Percentiles rank a stretch among this genome's conserved stretches.
phyloP scores from a whole-genome alignment of 768 basidiomycete species.

The Stropharia rugosoannulata region DNA sequence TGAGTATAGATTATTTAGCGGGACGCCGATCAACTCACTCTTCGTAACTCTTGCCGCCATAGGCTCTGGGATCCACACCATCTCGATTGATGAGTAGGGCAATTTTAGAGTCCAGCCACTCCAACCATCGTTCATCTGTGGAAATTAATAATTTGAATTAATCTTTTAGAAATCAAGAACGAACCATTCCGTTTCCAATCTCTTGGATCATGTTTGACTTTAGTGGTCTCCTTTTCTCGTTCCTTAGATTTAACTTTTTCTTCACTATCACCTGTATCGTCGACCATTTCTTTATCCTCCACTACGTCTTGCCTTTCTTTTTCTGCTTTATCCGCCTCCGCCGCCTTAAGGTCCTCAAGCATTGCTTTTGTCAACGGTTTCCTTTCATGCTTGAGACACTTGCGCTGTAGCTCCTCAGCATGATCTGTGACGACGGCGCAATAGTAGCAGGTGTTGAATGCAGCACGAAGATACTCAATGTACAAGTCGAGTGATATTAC shows the following conservation, averaged over 20 bases:
- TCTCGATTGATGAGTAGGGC: conserved; percentile 77
- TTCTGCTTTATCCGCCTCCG: conserved; percentile 51
- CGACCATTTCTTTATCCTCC: conserved; percentile 37
- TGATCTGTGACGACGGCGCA: conserved; percentile 92
- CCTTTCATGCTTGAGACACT: conserved; percentile 91
- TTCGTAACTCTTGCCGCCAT: conserved; percentile 87
- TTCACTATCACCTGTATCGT: conserved; percentile 27
- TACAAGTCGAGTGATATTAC: conserved; percentile 88
- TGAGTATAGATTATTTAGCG: conserved; percentile 2
- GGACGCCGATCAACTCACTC: conserved; percentile 51
- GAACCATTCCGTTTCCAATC: conserved; percentile 67
- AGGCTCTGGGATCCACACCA: conserved; percentile 81
- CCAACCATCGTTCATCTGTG: conserved; percentile 85
- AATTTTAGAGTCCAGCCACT: conserved; percentile 85
- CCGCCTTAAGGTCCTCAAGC: conserved; percentile 60
- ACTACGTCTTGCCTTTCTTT: conserved; percentile 45
- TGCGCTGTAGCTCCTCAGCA: conserved; percentile 91
- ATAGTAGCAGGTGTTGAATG: conserved; percentile 96
- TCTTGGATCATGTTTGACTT: conserved; percentile 30
- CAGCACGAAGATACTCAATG: conserved; percentile 89
- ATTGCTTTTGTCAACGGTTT: conserved; percentile 64
- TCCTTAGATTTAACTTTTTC: conserved; percentile 34
- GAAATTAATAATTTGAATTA: conserved; percentile 7
- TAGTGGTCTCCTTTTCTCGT: conserved; percentile 23
- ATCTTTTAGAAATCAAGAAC: conserved; percentile 20